phyloP scores from a whole-genome alignment of 1,284 basidiomycete genomes.

The Lentinula novae-zelandiae region DNA sequence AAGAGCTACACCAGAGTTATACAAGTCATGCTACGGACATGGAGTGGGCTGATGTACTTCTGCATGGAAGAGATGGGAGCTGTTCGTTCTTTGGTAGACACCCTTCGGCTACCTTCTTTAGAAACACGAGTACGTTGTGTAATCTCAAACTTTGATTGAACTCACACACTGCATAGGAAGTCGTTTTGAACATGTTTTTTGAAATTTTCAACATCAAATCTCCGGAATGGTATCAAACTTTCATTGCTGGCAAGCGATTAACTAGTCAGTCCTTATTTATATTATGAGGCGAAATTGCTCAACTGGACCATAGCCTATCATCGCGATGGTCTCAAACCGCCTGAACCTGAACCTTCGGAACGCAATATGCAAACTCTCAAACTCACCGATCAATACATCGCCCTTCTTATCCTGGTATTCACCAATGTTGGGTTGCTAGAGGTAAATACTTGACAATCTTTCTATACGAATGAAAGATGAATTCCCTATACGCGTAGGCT shows the following conservation, averaged over 20 bases:
- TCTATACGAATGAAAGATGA: background rate
- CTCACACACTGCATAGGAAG: slow-evolving; percentile 55
- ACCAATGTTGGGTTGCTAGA: slow-evolving; percentile 86
- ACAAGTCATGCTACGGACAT: slow-evolving; percentile 83
- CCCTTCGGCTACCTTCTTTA: slow-evolving; percentile 83
- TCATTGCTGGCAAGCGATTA: slow-evolving; percentile 81
- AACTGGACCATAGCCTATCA: slow-evolving; percentile 37
- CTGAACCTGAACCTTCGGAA: slow-evolving; percentile 35
- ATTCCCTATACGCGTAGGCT: slow-evolving; percentile 46
- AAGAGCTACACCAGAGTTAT: slow-evolving; percentile 77
- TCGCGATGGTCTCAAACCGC: slow-evolving; percentile 22
- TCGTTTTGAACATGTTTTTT: slow-evolving; percentile 92
- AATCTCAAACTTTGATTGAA: background rate
- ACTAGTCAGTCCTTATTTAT: slow-evolving; percentile 57
- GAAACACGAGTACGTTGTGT: slow-evolving; percentile 70
- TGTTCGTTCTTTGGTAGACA: slow-evolving; percentile 82
- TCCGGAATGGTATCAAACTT: slow-evolving; percentile 87
- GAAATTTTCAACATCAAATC: slow-evolving; percentile 89
- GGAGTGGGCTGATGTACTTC: slow-evolving; percentile 94
- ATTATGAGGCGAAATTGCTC: background rate
- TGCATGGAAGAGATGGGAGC: slow-evolving; percentile 88
- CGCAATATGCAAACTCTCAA: slow-evolving; percentile 65
- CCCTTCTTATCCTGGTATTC: slow-evolving; percentile 84
- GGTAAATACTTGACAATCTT: slow-evolving; percentile 38
- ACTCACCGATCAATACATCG: slow-evolving; percentile 91